These are phyloP conservation scores for Cladobotryum mycophilum DNA, from an alignment of 2,329 filamentous ascomycete species.

Conservation along the genomic window DNA sequence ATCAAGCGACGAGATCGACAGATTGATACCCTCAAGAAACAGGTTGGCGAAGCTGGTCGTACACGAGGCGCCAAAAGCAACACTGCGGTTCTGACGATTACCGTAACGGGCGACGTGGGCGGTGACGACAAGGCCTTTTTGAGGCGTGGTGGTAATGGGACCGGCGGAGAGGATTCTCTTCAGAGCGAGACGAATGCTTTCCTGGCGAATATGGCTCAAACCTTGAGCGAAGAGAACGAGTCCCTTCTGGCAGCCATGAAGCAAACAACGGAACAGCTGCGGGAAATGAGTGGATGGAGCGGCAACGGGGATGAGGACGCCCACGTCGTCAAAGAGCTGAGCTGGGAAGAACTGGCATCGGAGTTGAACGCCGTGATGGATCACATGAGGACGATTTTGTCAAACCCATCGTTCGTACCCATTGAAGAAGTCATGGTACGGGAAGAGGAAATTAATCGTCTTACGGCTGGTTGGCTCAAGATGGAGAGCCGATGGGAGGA, in stretches of 20 bases:
- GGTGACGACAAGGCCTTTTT: conserved; percentile 37
- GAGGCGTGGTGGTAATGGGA: conserved; percentile 15
- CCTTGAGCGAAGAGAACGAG: conserved; percentile 88
- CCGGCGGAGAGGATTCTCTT: conserved; percentile 56
- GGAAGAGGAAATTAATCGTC: conserved; percentile 79
- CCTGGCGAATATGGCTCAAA: conserved; percentile 74
- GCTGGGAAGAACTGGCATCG: conserved; percentile 59
- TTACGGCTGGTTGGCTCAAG: conserved; percentile 83
- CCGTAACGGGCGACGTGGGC: conserved; percentile 48
- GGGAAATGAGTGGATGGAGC: conserved; percentile 57
- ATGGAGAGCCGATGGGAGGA: conserved; percentile 91
- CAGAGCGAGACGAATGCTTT: conserved; percentile 88
- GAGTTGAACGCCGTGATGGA: conserved; percentile 74
- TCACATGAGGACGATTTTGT: conserved; percentile 76
- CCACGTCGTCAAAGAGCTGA: conserved; percentile 30
- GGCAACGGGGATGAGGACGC: conserved; percentile 29
- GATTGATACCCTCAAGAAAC: conserved; percentile 81
- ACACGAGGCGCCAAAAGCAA: conserved; percentile 52
- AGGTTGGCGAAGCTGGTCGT: conserved; percentile 65
- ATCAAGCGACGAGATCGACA: conserved; percentile 85
- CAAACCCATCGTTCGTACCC: conserved; percentile 92
- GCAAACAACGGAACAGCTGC: conserved; percentile 64
- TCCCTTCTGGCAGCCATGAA: conserved; percentile 65
- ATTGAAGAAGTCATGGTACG: conserved; percentile 90
- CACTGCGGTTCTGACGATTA: conserved; percentile 51